These are phyloP conservation scores for Hippophae rhamnoides DNA, from an alignment of 306 rosid genomes.

Conservation along the genomic window DNA sequence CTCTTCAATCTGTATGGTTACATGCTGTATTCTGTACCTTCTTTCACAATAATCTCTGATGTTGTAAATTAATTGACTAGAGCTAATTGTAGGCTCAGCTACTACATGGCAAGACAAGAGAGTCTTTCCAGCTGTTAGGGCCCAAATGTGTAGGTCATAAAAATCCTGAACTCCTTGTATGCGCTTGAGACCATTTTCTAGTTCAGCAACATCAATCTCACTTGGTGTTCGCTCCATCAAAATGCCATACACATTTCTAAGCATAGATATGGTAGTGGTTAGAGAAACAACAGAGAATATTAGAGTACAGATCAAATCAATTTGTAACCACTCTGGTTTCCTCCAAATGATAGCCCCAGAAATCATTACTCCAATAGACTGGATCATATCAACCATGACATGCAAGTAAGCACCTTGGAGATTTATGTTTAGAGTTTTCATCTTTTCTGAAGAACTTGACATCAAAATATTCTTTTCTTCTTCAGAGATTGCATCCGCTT, in stretches of 20 bases:
- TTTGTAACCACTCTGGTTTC: slow-evolving; percentile 60
- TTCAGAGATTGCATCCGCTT: slow-evolving; percentile 20
- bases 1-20: slow-evolving; percentile 76
- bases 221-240: slow-evolving; percentile 63
- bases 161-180: slow-evolving; percentile 63
- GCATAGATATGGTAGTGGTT: slow-evolving; percentile 59
- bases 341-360: slow-evolving; percentile 76
- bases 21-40: slow-evolving; percentile 48
- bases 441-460: slow-evolving; percentile 24
- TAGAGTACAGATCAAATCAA: slow-evolving; percentile 70
- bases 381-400: slow-evolving; percentile 84
- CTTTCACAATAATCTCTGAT: slow-evolving; percentile 54
- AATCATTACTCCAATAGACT: slow-evolving; percentile 88
- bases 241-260: slow-evolving; percentile 49
- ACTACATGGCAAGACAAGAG: slow-evolving; percentile 69
- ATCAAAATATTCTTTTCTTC: slow-evolving; percentile 45
- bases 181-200: slow-evolving; percentile 48
- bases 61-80: slow-evolving; percentile 33
- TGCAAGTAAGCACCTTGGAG: slow-evolving; percentile 91
- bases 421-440: slow-evolving; percentile 46
- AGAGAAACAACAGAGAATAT: slow-evolving; percentile 65
- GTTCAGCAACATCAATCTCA: slow-evolving; percentile 42
- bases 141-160: slow-evolving; percentile 84
- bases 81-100: slow-evolving; percentile 43
- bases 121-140: slow-evolving; percentile 60